phyloP scores from a whole-genome alignment of 192 early-diverging fungal species.

The Coemansia sp. region DNA sequence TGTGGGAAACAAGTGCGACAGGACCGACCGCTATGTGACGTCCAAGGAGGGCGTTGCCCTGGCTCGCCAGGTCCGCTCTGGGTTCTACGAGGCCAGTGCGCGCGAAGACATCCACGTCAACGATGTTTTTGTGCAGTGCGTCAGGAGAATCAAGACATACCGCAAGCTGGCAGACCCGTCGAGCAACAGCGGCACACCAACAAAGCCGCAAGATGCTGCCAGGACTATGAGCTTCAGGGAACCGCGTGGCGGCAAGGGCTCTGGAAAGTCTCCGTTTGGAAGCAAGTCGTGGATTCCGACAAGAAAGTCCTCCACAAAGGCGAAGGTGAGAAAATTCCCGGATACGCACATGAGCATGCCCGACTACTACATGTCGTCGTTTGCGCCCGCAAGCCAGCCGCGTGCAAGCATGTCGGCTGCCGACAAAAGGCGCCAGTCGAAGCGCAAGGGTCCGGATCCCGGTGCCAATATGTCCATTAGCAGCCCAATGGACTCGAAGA shows the following conservation, averaged over 20 bases:
- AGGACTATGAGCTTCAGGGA: conserved; percentile 10
- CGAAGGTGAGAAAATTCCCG: not conserved
- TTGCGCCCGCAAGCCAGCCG: not conserved
- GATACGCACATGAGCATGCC: conserved; percentile 28
- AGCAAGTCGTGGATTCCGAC: conserved; percentile 40
- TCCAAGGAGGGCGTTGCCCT: conserved; percentile 67
- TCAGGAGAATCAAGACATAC: conserved; percentile 70
- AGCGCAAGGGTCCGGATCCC: not conserved
- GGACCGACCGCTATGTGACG: conserved; percentile 67
- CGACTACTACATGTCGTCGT: conserved; percentile 28
- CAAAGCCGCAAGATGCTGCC: not conserved
- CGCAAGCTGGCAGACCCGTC: conserved; percentile 17
- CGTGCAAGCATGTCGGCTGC: not conserved
- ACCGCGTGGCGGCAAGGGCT: not conserved
- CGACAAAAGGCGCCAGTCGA: conserved; percentile 5
- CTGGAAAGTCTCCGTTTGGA: conserved; percentile 5
- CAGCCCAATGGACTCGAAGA: conserved; percentile 6
- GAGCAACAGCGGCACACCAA: conserved; percentile 3
- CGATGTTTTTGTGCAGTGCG: conserved; percentile 89
- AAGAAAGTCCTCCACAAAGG: conserved; percentile 19
- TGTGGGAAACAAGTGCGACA: conserved; percentile 88
- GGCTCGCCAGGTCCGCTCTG: conserved; percentile 63
- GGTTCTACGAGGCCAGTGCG: conserved; percentile 88
- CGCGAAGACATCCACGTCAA: conserved; percentile 85
- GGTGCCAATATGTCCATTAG: not conserved